Evolutionary conservation across 306 rosid species (phyloP).

Genomic region (Astragalus glycyphyllos): DNA sequence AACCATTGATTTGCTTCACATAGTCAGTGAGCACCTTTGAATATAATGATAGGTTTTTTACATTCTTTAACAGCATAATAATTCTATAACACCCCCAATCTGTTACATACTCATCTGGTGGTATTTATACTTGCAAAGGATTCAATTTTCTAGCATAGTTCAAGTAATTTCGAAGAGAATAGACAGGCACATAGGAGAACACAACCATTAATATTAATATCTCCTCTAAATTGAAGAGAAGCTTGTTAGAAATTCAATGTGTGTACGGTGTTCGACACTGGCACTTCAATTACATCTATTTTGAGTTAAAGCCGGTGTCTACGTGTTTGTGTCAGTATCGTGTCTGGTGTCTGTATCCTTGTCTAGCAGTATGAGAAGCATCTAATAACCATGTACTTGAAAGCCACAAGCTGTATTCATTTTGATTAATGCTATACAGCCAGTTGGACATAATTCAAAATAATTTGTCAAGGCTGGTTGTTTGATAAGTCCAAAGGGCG

Average conservation of each 20-base stretch:
- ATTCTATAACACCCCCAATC: neutral
- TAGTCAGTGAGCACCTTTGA: neutral
- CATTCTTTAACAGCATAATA: too few species aligned
- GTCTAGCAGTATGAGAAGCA: neutral
- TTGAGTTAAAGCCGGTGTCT: too few species aligned
- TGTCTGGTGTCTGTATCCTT: too few species aligned
- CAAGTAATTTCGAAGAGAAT: neutral
- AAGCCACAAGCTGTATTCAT: slow-evolving; percentile 17
- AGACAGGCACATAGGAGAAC: neutral
- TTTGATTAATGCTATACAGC: neutral
- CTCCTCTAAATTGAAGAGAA: slow-evolving; percentile 12
- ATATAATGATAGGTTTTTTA: neutral
- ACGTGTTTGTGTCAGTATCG: too few species aligned
- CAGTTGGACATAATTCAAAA: neutral
- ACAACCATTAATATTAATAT: neutral
- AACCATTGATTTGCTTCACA: neutral
- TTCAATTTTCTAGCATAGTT: neutral
- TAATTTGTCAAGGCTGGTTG: neutral
- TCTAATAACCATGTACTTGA: neutral
- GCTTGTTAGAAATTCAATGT: slow-evolving; percentile 34
- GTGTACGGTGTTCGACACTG: too few species aligned
- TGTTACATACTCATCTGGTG: neutral
- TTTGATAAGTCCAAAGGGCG: neutral
- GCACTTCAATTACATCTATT: too few species aligned
- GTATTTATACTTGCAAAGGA: neutral